Evolutionary conservation across 148 eudicot genomes (phyloP).

Genomic region (Chenopodium quinoa): DNA sequence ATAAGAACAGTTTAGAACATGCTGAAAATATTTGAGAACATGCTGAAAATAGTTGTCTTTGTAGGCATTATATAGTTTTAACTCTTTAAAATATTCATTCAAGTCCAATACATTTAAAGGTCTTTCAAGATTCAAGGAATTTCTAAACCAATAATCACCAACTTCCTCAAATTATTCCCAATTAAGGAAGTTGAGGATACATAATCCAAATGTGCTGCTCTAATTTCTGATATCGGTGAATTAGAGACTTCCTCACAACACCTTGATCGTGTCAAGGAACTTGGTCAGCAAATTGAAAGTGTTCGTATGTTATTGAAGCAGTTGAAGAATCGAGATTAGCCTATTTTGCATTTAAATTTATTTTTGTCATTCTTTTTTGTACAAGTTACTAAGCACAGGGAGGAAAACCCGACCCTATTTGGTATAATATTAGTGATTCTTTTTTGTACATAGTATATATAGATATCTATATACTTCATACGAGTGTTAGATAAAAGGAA

Average conservation of each 20-base stretch:
- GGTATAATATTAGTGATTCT: constrained; percentile 24
- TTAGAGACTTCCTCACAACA: constrained; percentile 46
- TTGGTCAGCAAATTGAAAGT: constrained; percentile 58
- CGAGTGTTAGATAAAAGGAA: constrained; percentile 13
- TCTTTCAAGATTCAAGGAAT: too few relatives aligned
- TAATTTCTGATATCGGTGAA: constrained; percentile 37
- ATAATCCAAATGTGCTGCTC: constrained; percentile 55
- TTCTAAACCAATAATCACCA: too few relatives aligned
- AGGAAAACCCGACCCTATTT: constrained; percentile 18
- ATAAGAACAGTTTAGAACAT: too few relatives aligned
- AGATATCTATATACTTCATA: not conserved
- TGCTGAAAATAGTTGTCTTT: too few relatives aligned
- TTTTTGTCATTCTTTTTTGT: constrained; percentile 2
- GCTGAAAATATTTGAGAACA: too few relatives aligned
- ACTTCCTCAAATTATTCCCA: too few relatives aligned
- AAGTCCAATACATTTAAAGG: too few relatives aligned
- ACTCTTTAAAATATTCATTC: too few relatives aligned
- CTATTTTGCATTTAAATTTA: not conserved
- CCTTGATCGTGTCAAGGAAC: constrained; percentile 54
- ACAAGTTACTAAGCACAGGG: not conserved
- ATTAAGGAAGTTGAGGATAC: constrained; percentile 48
- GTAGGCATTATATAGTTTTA: too few relatives aligned
- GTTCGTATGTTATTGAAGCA: constrained; percentile 59
- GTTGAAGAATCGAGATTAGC: constrained; percentile 42
- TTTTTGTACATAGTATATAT: constrained; percentile 32